phyloP scores from a whole-genome alignment of 768 basidiomycete species.

The Termitomyces sp. region DNA sequence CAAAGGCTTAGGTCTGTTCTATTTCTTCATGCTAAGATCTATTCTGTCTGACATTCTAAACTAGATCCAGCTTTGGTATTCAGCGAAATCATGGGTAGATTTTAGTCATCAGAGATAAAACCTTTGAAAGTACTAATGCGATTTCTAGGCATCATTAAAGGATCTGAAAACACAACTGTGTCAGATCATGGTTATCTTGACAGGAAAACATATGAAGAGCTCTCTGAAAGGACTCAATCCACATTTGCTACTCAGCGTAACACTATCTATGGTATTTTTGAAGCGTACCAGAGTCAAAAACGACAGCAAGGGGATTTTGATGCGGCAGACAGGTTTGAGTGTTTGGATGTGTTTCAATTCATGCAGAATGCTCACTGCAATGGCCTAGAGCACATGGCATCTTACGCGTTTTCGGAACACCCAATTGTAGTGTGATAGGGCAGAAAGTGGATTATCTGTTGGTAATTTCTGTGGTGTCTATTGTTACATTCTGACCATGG shows the following conservation, averaged over 20 bases:
- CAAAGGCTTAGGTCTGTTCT: conserved; percentile 46
- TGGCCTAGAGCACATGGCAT: conserved; percentile 45
- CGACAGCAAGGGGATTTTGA: conserved; percentile 39
- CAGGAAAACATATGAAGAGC: conserved; percentile 34
- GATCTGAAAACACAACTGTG: conserved; percentile 50
- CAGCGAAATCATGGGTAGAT: conserved; percentile 60
- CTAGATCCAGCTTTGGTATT: conserved; percentile 62
- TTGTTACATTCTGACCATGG: background rate
- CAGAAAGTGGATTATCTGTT: conserved; percentile 53
- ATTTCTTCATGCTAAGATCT: background rate
- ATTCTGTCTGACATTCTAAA: background rate
- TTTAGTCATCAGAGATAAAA: background rate
- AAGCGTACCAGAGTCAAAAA: conserved; percentile 45
- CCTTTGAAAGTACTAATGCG: background rate
- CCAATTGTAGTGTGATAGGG: conserved; percentile 27
- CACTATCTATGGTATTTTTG: conserved; percentile 49
- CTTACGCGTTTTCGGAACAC: conserved; percentile 25
- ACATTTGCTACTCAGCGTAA: conserved; percentile 48
- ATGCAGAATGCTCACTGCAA: background rate
- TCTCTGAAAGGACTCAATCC: conserved; percentile 48
- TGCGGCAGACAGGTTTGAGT: conserved; percentile 49
- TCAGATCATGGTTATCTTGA: conserved; percentile 35
- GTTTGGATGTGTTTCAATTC: background rate
- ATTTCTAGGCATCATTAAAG: conserved; percentile 57
- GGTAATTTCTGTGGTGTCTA: conserved; percentile 5